phyloP scores from a whole-genome alignment of 768 basidiomycete genomes.

The Daedaleopsis sinensis region DNA sequence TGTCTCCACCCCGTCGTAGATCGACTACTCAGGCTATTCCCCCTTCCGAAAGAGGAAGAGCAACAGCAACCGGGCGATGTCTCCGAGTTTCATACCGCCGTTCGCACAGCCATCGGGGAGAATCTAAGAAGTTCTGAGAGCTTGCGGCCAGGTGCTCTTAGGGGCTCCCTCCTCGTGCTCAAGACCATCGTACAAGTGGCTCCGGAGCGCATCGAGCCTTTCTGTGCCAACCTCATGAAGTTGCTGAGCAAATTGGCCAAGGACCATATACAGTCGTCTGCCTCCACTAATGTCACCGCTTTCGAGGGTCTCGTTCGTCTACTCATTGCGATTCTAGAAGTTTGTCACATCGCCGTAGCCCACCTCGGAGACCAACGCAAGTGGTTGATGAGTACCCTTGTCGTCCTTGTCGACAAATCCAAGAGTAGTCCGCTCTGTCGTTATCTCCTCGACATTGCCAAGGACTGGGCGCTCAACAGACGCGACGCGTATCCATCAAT shows the following conservation, averaged over 20 bases:
- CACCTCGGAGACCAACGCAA: slow-evolving; percentile 87
- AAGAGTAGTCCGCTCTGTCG: slow-evolving; percentile 77
- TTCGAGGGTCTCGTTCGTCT: slow-evolving; percentile 66
- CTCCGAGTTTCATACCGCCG: slow-evolving; percentile 76
- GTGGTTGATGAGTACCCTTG: slow-evolving; percentile 75
- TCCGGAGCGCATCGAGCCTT: slow-evolving; percentile 84
- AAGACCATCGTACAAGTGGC: slow-evolving; percentile 80
- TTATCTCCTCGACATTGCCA: slow-evolving; percentile 82
- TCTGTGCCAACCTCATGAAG: slow-evolving; percentile 75
- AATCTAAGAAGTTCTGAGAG: slow-evolving; percentile 67
- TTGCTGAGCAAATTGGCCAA: slow-evolving; percentile 84
- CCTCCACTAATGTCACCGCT: slow-evolving; percentile 39
- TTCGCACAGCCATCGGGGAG: slow-evolving; percentile 75
- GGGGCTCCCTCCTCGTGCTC: slow-evolving; percentile 85
- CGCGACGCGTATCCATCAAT: slow-evolving; percentile 87
- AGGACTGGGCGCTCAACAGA: slow-evolving; percentile 87
- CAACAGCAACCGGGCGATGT: slow-evolving; percentile 60
- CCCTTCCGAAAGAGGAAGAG: slow-evolving; percentile 77
- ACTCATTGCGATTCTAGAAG: slow-evolving; percentile 80
- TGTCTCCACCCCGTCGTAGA: slow-evolving; percentile 83
- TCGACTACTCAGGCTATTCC: slow-evolving; percentile 73
- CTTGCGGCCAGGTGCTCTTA: slow-evolving; percentile 45
- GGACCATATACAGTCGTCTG: slow-evolving; percentile 71
- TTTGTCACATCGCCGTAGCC: slow-evolving; percentile 79
- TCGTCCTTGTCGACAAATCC: slow-evolving; percentile 87